Evolutionary conservation across 331 rosid genomes (phyloP).

Genomic region (Malus hybrid): DNA sequence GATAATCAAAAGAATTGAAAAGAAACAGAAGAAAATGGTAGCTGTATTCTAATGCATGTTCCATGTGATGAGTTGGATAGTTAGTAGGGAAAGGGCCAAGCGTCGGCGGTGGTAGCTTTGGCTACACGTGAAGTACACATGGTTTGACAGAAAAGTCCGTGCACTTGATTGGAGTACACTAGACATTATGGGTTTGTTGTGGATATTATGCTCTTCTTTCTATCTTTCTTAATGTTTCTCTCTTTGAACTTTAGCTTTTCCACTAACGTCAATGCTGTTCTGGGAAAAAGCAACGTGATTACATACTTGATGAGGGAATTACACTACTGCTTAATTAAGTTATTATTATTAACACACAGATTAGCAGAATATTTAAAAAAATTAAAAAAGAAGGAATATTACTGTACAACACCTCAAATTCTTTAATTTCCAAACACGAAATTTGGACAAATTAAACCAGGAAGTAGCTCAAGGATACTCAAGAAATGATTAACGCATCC

Average conservation of each 20-base stretch:
- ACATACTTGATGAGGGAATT: background rate
- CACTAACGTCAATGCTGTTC: background rate
- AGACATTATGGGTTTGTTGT: background rate
- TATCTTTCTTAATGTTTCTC: background rate
- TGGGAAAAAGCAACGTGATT: background rate
- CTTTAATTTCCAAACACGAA: background rate
- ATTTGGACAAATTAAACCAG: background rate
- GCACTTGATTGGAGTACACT: background rate
- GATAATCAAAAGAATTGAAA: no score
- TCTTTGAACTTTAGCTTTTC: background rate
- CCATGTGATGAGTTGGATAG: background rate
- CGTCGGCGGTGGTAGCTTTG: background rate
- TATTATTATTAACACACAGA: no score
- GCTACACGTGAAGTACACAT: conserved; percentile 10
- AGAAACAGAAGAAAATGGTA: background rate
- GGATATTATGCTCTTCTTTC: no score
- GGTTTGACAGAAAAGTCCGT: background rate
- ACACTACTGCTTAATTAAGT: no score
- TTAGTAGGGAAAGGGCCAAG: no score
- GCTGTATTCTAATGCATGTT: background rate
- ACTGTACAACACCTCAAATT: background rate
- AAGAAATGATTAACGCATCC: no score
- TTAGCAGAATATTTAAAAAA: no score
- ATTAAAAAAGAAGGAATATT: background rate
- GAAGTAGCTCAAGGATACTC: background rate